Base-by-base conservation (phyloP, 345 rosid species). In the Carallia pectinifolia region DNA sequence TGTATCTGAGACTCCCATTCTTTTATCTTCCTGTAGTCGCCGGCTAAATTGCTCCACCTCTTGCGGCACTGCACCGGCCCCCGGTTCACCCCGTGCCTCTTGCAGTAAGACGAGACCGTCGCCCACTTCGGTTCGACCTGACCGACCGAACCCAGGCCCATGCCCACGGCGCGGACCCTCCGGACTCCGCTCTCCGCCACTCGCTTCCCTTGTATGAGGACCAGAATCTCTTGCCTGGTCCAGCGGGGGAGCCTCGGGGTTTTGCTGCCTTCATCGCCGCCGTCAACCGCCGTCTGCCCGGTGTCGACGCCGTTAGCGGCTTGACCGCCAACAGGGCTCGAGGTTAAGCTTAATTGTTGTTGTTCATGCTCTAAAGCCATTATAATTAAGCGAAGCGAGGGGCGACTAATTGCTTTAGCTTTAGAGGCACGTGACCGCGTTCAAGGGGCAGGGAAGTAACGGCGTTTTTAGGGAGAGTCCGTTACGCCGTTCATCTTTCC, bases 61-160 rank as follows among this genome's bases (percentile, higher is more conserved):
- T 95, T 95, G 53, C 98, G 94, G 77, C 99, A 95, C 94, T 95
- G 98, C 31, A 95, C 90, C 19, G 99, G 99, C 0, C 96, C 99
- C 9, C 98, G 83, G 84, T 92, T 89, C 68, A 92, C 99, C 0
- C 97, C 98, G 76, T 95, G 96, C 52, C 90, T 77, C 30, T 82
- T 85, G 37, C 97, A 95, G 80, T 95, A 95, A 13, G 97, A 86
- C 2, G 98, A 95, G 1, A 95, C 96, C 4, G 96, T 84, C 0
- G 97, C 91, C 99, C 99, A 95, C 73, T 95, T 95, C 0, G 99
- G 91, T 78, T 95, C 98, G 65, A 85, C 74, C 76, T 81, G 96
- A 56, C 80, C 90, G 54, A 13, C 12, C 16, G 90, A 80, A 63
- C 95, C 90, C 65, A 86, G 73, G 9, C 81, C 97, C 85, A 83